phyloP scores from a whole-genome alignment of 192 early-diverging fungal genomes.

The Dispira simplex region DNA sequence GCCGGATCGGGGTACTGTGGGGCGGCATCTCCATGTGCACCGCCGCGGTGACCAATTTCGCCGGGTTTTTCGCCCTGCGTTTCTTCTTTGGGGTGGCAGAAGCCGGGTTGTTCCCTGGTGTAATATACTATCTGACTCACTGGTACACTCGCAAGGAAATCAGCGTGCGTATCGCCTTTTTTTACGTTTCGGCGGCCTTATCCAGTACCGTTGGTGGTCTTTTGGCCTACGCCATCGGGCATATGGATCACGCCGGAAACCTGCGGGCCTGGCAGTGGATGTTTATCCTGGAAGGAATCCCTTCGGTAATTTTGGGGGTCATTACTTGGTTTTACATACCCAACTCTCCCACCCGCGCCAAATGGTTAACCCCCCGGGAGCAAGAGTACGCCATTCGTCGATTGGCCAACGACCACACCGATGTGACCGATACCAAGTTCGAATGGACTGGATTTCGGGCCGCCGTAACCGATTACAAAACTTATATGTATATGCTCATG shows the following conservation, averaged over 20 bases:
- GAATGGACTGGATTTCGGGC: constrained; percentile 5
- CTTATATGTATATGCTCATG: constrained; percentile 10
- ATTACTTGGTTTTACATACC: constrained; percentile 39
- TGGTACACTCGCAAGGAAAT: constrained; percentile 43
- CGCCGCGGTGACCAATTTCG: constrained; percentile 36
- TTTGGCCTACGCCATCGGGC: constrained; percentile 41
- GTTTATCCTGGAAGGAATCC: constrained; percentile 49
- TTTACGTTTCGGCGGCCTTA: constrained; percentile 32
- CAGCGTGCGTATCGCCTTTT: constrained; percentile 32
- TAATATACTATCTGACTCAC: constrained; percentile 33
- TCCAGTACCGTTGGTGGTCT: constrained; percentile 47
- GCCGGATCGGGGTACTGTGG: constrained; percentile 48
- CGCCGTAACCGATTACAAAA: constrained; percentile 7
- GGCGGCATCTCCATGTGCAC: constrained; percentile 46
- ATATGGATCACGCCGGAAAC: constrained; percentile 34
- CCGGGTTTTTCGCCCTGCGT: constrained; percentile 18
- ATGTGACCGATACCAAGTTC: background rate
- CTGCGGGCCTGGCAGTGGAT: constrained; percentile 41
- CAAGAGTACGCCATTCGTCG: background rate
- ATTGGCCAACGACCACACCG: constrained; percentile 4
- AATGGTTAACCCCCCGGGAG: constrained; percentile 7
- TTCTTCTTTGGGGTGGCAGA: constrained; percentile 44
- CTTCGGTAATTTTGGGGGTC: constrained; percentile 16
- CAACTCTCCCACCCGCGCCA: constrained; percentile 24
- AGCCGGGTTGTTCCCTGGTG: constrained; percentile 40